Evolutionary conservation across 805 yeast species (phyloP), one percentile per base, ranked within the genome.

Genomic region (Candida sanyiensis): DNA sequence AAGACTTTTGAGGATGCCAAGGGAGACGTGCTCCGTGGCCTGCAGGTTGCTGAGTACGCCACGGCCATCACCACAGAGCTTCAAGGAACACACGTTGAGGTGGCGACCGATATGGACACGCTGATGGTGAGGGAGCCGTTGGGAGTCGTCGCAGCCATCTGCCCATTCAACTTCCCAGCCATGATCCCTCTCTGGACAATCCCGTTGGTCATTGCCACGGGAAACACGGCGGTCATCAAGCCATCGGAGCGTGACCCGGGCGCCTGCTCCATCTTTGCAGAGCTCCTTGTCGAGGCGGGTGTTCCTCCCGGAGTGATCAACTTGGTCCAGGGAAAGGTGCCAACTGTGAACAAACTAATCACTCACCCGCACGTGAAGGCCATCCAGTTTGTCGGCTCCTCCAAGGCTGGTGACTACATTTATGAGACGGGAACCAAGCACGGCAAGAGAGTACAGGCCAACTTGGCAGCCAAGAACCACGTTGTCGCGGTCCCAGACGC

Each of bases 141-240:
- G 40, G 89, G 89, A 13, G 86, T 81, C 4, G 72, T 81, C 44
- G 86, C 80, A 7, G 82, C 87, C n/a, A 82, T 81, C 49, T 80
- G 86, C 49, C 89, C 89, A 3, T 81, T 81, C 65, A 81, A 81
- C 61, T 81, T 81, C 73, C 89, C 89, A 7, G 89, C 89, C 26
- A 81, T 81, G 89, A 83, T 81, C 47, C 75, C 75, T 7, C 59
- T 73, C 45, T 73, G 78, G 78, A 63, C 73, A 3, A 59, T 73
- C 39, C 78, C 77, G n/a, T 61, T 73, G 49, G 66, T 69, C 18
- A 62, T 73, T 42, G 77, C 72, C 19, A 79, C 87, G 12, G 88
- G 88, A 38, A 82, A 82, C 65, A 77, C 86, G 13, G 71, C 79
- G n/a, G 75, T 81, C 23, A 66, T 81, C 52, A 81, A 81, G 61